Evolutionary conservation across 1,284 basidiomycete genomes (phyloP).

Genomic region (Singerocomus rubriflavus): DNA sequence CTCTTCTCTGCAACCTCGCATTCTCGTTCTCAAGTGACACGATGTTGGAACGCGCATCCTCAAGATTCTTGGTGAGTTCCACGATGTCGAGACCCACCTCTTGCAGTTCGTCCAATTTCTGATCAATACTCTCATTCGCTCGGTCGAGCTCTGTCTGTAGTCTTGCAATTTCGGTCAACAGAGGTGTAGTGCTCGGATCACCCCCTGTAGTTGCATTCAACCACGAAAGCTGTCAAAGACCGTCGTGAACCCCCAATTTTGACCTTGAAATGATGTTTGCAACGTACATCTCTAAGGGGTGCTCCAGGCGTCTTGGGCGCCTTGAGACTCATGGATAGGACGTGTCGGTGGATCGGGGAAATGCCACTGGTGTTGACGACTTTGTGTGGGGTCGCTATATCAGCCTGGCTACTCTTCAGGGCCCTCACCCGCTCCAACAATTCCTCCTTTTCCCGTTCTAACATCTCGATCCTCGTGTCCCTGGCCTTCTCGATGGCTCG

Average conservation of each 20-base stretch:
- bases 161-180: slow-evolving; percentile 62
- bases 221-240: slow-evolving; percentile 59
- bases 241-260: slow-evolving; percentile 6
- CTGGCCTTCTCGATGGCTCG: slow-evolving; percentile 72
- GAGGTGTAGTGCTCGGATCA: slow-evolving; percentile 52
- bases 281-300: slow-evolving; percentile 69
- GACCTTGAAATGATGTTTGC: background rate
- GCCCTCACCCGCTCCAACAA: slow-evolving; percentile 64
- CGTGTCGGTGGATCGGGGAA: slow-evolving; percentile 69
- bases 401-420: slow-evolving; percentile 47
- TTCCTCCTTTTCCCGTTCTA: slow-evolving; percentile 75
- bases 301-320: slow-evolving; percentile 74
- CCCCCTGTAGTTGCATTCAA: slow-evolving; percentile 51
- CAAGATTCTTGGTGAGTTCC: slow-evolving; percentile 63
- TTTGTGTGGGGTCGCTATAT: slow-evolving; percentile 55
- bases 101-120: slow-evolving; percentile 79
- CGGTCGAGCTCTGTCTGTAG: slow-evolving; percentile 68
- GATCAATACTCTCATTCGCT: slow-evolving; percentile 80
- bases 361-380: slow-evolving; percentile 52
- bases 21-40: slow-evolving; percentile 63
- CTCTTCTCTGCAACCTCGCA: slow-evolving; percentile 55
- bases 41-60: slow-evolving; percentile 61
- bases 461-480: slow-evolving; percentile 66
- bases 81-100: slow-evolving; percentile 72
- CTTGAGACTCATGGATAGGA: slow-evolving; percentile 62